Percentiles rank a stretch among this genome's conserved stretches.
phyloP scores from a whole-genome alignment of 2,329 filamentous ascomycete genomes.

The Hawksworthiomyces lignivorus region DNA sequence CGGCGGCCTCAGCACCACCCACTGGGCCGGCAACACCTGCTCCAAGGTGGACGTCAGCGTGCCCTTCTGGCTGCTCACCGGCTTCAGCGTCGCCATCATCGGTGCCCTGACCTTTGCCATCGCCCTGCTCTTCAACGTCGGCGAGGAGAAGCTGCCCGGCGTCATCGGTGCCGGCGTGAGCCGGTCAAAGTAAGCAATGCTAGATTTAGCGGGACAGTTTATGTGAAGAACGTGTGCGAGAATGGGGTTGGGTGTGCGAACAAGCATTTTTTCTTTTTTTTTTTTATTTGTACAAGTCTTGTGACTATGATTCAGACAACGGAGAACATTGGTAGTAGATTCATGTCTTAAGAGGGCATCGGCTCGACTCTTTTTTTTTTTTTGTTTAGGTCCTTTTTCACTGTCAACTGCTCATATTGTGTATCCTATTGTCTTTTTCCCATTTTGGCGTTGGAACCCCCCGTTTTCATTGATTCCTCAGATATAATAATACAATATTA shows the following conservation, averaged over 20 bases:
- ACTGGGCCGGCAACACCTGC: constrained; percentile 81
- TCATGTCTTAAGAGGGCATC: too few relatives aligned
- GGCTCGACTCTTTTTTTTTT: too few relatives aligned
- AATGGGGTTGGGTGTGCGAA: too few relatives aligned
- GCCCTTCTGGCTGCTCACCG: constrained; percentile 79
- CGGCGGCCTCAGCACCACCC: constrained; percentile 41
- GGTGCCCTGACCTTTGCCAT: constrained; percentile 63
- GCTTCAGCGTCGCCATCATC: constrained; percentile 64
- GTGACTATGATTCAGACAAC: too few relatives aligned
- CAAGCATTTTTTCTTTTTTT: neutral
- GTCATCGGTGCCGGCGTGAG: constrained; percentile 95
- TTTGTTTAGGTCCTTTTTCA: too few relatives aligned
- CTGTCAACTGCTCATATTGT: too few relatives aligned
- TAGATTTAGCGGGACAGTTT: neutral
- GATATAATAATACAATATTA: too few relatives aligned
- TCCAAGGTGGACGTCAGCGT: constrained; percentile 86
- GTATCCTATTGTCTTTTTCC: too few relatives aligned
- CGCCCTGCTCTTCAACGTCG: constrained; percentile 73
- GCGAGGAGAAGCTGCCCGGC: constrained; percentile 79
- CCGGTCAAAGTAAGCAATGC: constrained; percentile 49
- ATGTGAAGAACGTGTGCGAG: too few relatives aligned
- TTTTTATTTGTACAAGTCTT: neutral
- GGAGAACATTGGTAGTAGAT: too few relatives aligned
- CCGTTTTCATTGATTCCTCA: too few relatives aligned
- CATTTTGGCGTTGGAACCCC: too few relatives aligned